Conservation (phyloP, 345 rosid species). For the Gossypium raimondii region DNA sequence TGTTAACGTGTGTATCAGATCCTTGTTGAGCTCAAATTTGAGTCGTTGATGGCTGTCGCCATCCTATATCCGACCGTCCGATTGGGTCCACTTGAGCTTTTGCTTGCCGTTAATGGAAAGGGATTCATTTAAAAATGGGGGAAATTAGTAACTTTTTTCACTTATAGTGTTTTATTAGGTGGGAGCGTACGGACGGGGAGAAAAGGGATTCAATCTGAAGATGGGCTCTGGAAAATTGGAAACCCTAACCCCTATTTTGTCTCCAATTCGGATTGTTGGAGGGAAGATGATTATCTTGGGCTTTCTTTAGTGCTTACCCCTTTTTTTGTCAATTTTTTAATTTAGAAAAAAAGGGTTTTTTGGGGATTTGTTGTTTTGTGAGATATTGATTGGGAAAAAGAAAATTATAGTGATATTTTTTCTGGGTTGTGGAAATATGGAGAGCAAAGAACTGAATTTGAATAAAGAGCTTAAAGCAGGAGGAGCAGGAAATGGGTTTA, state of each 20-base stretch:
- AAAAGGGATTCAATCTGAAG: constrained; percentile 14
- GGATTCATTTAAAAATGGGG: background rate
- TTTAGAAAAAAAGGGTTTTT: constrained; percentile 21
- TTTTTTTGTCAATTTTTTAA: background rate
- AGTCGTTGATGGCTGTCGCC: background rate
- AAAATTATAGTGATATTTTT: background rate
- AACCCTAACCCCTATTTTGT: constrained; percentile 16
- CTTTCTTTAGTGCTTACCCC: constrained; percentile 31
- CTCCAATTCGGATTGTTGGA: constrained; percentile 13
- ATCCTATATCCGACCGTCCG: constrained; percentile 9
- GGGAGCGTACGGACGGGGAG: constrained; percentile 13
- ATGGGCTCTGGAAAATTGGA: constrained; percentile 13
- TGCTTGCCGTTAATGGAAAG: constrained; percentile 18
- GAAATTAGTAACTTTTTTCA: background rate
- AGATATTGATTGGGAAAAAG: constrained; percentile 4
- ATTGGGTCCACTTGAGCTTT: constrained; percentile 3
- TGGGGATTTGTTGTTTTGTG: background rate
- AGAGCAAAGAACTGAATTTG: constrained; percentile 49
- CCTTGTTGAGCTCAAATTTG: constrained; percentile 25
- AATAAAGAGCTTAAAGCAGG: constrained; percentile 55
- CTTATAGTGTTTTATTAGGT: background rate
- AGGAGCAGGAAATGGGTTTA: constrained; percentile 52
- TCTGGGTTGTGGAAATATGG: constrained; percentile 33
- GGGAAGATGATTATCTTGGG: constrained; percentile 29
- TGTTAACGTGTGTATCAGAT: constrained; percentile 17